These are phyloP conservation scores for Gossypium australe DNA, from an alignment of 345 rosid species.

Conservation along the genomic window DNA sequence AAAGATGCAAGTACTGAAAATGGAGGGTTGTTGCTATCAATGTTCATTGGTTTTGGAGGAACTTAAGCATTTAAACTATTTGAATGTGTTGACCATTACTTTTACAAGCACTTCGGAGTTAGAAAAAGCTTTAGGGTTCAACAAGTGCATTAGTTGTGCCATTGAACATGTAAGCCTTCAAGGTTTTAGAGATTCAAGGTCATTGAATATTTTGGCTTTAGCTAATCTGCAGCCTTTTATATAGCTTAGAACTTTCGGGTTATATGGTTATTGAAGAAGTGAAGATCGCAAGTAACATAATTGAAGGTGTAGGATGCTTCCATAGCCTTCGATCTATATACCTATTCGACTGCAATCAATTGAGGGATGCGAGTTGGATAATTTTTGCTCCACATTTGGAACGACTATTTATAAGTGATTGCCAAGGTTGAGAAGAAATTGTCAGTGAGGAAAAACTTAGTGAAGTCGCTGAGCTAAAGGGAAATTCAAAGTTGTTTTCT, in stretches of 20 bases:
- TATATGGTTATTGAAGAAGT: background rate
- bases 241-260: background rate
- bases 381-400: background rate
- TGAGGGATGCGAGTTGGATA: background rate
- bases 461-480: background rate
- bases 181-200: background rate
- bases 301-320: background rate
- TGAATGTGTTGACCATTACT: background rate
- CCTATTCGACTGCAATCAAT: background rate
- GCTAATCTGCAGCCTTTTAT: background rate
- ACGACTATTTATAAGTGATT: fast-evolving
- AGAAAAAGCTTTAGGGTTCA: background rate
- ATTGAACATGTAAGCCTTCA: background rate
- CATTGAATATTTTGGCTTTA: background rate
- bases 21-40: background rate
- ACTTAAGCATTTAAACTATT: background rate
- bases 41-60: background rate
- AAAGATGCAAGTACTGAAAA: conserved; percentile 6
- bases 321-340: background rate
- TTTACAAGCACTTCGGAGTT: background rate
- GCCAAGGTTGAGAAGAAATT: background rate
- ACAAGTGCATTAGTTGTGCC: background rate
- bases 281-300: background rate
- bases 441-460: background rate
- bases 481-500: background rate